Conservation (phyloP, 192 early-diverging fungal species). For the Linnemannia hyalina region DNA sequence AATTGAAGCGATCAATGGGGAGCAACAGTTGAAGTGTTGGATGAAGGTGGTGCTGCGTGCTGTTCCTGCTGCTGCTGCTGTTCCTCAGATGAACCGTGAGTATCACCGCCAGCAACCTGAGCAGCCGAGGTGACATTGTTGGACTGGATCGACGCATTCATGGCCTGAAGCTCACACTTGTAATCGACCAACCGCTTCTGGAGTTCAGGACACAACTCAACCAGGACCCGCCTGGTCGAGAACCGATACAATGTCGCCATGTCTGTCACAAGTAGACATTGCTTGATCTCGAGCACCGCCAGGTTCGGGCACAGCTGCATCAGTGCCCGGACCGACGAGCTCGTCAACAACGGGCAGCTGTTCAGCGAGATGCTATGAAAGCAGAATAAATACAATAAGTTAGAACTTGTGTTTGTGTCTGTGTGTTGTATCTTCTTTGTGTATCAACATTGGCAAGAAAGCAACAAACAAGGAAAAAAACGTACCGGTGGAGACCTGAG, state of each 20-base stretch:
- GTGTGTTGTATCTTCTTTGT: background rate
- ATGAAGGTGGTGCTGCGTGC: background rate
- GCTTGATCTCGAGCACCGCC: slow-evolving; percentile 66
- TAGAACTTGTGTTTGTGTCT: background rate
- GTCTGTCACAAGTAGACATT: slow-evolving; percentile 63
- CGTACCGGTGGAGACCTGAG: slow-evolving; percentile 53
- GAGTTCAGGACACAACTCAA: slow-evolving; percentile 62
- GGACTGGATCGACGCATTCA: slow-evolving; percentile 61
- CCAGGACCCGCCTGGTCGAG: slow-evolving; percentile 57
- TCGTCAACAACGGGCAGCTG: slow-evolving; percentile 59
- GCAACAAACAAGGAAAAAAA: background rate
- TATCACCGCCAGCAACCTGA: background rate
- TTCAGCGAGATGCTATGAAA: slow-evolving; percentile 58
- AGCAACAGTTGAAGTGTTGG: background rate
- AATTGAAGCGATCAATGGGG: background rate
- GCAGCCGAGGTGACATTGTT: slow-evolving; percentile 23
- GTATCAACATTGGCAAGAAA: too few relatives aligned
- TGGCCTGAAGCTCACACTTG: slow-evolving; percentile 51
- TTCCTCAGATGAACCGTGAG: background rate
- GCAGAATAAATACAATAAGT: background rate
- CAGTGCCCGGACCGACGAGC: slow-evolving; percentile 58
- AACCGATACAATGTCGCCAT: slow-evolving; percentile 63
- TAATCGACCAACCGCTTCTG: slow-evolving; percentile 58
- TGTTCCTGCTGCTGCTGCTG: slow-evolving; percentile 4
- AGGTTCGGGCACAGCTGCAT: slow-evolving; percentile 61